These are phyloP conservation scores for Bacidia rubella DNA, from an alignment of 495 filamentous ascomycete species.

Conservation along the genomic window DNA sequence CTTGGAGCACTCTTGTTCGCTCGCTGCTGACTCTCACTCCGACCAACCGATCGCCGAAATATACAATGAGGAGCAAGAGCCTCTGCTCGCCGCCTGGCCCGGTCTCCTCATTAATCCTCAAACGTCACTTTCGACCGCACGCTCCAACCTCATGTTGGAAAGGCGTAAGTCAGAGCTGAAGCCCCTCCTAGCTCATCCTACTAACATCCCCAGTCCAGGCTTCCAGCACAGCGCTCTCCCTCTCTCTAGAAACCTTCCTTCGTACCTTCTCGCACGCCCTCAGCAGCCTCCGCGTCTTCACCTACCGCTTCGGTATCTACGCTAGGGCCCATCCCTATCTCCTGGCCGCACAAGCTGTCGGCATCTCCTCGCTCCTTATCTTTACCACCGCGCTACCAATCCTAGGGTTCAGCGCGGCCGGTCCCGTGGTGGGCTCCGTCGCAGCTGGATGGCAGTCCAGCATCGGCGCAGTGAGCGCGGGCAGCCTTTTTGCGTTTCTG, in stretches of 20 bases:
- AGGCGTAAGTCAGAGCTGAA: neutral
- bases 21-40: neutral
- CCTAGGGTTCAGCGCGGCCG: slow-evolving; percentile 2
- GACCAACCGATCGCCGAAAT: neutral
- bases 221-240: neutral
- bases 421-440: slow-evolving; percentile 2
- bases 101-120: neutral
- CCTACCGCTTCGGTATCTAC: neutral
- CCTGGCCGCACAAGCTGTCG: neutral
- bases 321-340: neutral
- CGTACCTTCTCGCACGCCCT: neutral
- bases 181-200: neutral
- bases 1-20: neutral
- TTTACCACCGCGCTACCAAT: neutral
- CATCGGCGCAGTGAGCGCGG: slow-evolving; percentile 13
- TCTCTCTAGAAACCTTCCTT: neutral
- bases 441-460: slow-evolving; percentile 6
- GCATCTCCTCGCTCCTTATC: neutral
- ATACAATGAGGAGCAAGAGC: neutral
- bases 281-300: neutral
- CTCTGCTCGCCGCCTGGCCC: neutral
- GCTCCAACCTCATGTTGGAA: neutral
- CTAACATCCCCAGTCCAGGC: neutral
- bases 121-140: neutral
- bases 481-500: slow-evolving; percentile 18